Percentiles rank a stretch among this genome's conserved stretches.
phyloP scores from a whole-genome alignment of 2,329 filamentous ascomycete genomes.

The Rosellinia necatrix region DNA sequence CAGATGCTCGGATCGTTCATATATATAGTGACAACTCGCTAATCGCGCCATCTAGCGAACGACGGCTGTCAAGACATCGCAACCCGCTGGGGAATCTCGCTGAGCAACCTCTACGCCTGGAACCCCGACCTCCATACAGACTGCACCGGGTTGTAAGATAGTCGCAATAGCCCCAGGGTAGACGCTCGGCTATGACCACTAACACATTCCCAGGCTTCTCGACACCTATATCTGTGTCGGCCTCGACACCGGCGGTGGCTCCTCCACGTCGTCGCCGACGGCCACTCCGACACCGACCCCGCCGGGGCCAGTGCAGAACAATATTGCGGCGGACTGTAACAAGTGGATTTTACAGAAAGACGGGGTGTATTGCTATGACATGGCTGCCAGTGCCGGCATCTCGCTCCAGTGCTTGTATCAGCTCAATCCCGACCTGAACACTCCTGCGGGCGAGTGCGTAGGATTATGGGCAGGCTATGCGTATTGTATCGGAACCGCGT shows the following conservation, averaged over 20 bases:
- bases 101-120: background rate
- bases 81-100: background rate
- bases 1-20: background rate
- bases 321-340: background rate
- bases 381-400: background rate
- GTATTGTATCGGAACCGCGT: background rate
- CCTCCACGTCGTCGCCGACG: background rate
- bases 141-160: background rate
- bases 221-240: background rate
- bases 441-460: background rate
- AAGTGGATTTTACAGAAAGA: background rate
- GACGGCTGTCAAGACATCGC: background rate
- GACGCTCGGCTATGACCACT: background rate
- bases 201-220: background rate
- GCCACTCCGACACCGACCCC: background rate
- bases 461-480: background rate
- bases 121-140: background rate
- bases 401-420: background rate
- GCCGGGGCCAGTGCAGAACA: background rate
- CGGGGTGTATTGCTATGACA: background rate
- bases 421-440: background rate
- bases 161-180: background rate
- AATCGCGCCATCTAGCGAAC: background rate
- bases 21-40: background rate
- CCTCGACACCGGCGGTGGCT: background rate